These are phyloP conservation scores for Crithidia acanthocephali DNA, from an alignment of 208 protist genomes.

Conservation along the genomic window DNA sequence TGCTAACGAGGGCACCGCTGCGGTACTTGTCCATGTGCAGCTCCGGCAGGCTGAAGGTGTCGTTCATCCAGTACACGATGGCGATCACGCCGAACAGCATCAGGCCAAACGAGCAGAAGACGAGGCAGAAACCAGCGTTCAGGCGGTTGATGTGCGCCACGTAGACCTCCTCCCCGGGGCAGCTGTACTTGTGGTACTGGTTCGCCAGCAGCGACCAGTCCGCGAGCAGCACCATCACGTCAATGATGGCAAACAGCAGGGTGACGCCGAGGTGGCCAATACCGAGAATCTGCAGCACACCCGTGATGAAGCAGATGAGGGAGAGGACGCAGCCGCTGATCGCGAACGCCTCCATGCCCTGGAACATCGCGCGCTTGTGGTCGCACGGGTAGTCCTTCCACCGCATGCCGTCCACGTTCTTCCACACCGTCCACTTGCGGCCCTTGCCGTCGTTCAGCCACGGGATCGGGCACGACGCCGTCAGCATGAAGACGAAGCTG, in stretches of 20 bases:
- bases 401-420: conserved; percentile 22
- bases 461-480: conserved; percentile 48
- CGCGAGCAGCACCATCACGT: conserved; percentile 34
- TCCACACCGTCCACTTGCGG: conserved; percentile 58
- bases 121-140: conserved; percentile 47
- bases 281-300: conserved; percentile 39
- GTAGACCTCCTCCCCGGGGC: conserved; percentile 36
- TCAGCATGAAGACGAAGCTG: conserved; percentile 51
- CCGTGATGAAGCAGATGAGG: conserved; percentile 37
- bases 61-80: conserved; percentile 40
- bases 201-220: conserved; percentile 50
- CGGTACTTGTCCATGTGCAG: conserved; percentile 13
- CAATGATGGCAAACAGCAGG: conserved; percentile 29
- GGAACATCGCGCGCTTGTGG: conserved; percentile 50
- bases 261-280: conserved; percentile 53
- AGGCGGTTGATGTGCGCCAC: conserved; percentile 46
- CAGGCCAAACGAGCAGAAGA: conserved; percentile 43
- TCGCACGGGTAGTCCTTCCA: conserved; percentile 45
- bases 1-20: conserved; percentile 20
- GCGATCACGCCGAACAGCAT: conserved; percentile 39
- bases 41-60: conserved; percentile 36
- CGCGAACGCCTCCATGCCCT: conserved; percentile 54
- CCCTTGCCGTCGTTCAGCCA: conserved; percentile 43
- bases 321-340: conserved; percentile 39
- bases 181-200: conserved; percentile 63